These are phyloP conservation scores for Coemansia sp. DNA, from an alignment of 371 early-diverging fungal species.

Conservation along the genomic window DNA sequence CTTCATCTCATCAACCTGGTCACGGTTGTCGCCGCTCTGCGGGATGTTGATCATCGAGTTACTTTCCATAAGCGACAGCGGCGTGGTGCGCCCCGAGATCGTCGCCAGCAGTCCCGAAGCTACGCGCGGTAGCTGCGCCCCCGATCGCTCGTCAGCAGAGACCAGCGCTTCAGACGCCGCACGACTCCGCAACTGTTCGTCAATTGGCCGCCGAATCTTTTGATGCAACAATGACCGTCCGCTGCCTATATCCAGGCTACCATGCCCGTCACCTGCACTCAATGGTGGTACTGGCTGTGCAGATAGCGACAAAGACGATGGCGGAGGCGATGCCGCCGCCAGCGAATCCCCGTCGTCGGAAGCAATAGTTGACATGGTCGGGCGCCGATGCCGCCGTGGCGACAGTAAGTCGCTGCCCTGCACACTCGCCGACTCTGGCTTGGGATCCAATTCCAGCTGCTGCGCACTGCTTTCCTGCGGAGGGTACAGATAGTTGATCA, in stretches of 20 bases:
- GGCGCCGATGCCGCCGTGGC: constrained; percentile 3
- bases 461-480: constrained; percentile 42
- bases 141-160: not conserved
- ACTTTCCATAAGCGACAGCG: constrained; percentile 29
- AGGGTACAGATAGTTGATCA: constrained; percentile 79
- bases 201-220: constrained; percentile 22
- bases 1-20: constrained; percentile 58
- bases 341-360: not conserved
- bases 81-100: constrained; percentile 25
- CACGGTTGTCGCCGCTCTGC: constrained; percentile 42
- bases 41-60: constrained; percentile 35
- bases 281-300: not conserved
- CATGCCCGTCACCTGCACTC: not conserved
- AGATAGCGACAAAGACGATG: not conserved
- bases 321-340: not conserved
- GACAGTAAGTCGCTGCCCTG: constrained; percentile 1
- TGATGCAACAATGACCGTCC: constrained; percentile 19
- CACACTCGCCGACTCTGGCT: no score
- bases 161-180: not conserved
- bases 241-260: not conserved
- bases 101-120: constrained; percentile 22
- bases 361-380: not conserved
- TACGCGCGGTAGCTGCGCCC: constrained; percentile 1
- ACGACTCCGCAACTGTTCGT: constrained; percentile 8
- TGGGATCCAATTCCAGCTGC: no score